A percentile compares a stretch with the other conserved stretches of the same genome.
Conservation (phyloP, 129 eudicot genomes). For the Artemisia tridentata region DNA sequence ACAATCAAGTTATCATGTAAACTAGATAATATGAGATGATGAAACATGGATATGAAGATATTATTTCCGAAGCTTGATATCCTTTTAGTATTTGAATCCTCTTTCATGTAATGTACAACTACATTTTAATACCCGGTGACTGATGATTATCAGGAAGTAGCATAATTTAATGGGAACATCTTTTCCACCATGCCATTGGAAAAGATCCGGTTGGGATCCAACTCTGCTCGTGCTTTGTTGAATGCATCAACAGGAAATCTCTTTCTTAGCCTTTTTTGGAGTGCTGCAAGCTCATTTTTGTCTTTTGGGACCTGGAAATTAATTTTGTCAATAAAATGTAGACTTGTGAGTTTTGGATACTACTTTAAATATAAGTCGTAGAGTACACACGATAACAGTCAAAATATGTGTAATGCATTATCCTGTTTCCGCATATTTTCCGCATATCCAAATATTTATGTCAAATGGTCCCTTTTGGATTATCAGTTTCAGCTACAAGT, state of each 20-base stretch:
- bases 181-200: slow-evolving; percentile 85
- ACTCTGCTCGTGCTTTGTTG: slow-evolving; percentile 81
- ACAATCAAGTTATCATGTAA: slow-evolving; percentile 4
- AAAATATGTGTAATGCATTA: too few species aligned
- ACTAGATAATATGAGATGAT: neutral
- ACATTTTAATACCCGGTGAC: neutral
- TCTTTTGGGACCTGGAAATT: slow-evolving; percentile 83
- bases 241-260: slow-evolving; percentile 86
- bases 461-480: too few species aligned
- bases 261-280: slow-evolving; percentile 67
- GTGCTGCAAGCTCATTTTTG: slow-evolving; percentile 78
- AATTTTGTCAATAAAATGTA: too few species aligned
- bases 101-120: slow-evolving; percentile 18
- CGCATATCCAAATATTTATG: too few species aligned
- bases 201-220: slow-evolving; percentile 82
- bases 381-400: too few species aligned
- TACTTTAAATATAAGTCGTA: too few species aligned
- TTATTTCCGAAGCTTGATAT: slow-evolving; percentile 17
- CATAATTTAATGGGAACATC: slow-evolving; percentile 52
- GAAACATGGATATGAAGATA: neutral
- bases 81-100: slow-evolving; percentile 19
- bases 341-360: too few species aligned
- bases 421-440: too few species aligned
- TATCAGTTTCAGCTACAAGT: too few species aligned
- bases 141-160: neutral